Evolutionary conservation across 169 alveolate species (phyloP), one percentile per base, ranked within the genome.

Genomic region (Hammondia hammondi): DNA sequence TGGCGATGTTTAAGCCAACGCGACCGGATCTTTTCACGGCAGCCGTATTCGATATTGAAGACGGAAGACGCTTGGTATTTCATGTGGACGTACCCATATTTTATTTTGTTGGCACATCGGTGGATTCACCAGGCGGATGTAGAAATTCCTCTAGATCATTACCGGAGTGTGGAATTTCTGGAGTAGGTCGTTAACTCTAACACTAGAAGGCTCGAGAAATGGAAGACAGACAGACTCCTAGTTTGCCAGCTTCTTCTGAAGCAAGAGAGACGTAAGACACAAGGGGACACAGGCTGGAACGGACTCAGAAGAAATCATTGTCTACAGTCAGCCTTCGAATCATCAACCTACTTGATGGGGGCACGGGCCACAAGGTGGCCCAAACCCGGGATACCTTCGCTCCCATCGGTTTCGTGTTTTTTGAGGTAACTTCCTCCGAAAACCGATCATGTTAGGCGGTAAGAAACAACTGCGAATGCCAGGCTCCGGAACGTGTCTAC

Each of bases 341-440:
- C 84, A 85, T 93, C 57, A 88, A 93, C 95, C 91, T 93, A 32
- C 93, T 93, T 27, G 90, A 85, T 6, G 82, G 82, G 7, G 95
- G 95, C 27, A 77, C 90, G 24, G 85, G 93, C 93, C 72, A 46
- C 46, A 85, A 85, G 82, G 93, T 93, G 19, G 84, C 95, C 32
- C 93, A 87, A 29, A 93, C 95, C 35, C 93, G 93, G 56, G 82
- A 85, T 67, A 32, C 93, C 84, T 93, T 93, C 71, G 52, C 95
- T 17, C 95, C 95, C 4, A 87, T 93, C 61, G 95, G 95, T 90
- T 93, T 93, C 61, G 95, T 93, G 17, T 93, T 93, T n/a, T 93
- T 93, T 85, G 95, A 93, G 93, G 95, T 93, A 73, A 27, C 81
- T 12, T 21, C 48, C 52, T 35, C 14, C 32, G 46, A 24, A 29